These are phyloP conservation scores for Bipolaris oryzae DNA, from an alignment of 2,329 filamentous ascomycete species.

Conservation along the genomic window DNA sequence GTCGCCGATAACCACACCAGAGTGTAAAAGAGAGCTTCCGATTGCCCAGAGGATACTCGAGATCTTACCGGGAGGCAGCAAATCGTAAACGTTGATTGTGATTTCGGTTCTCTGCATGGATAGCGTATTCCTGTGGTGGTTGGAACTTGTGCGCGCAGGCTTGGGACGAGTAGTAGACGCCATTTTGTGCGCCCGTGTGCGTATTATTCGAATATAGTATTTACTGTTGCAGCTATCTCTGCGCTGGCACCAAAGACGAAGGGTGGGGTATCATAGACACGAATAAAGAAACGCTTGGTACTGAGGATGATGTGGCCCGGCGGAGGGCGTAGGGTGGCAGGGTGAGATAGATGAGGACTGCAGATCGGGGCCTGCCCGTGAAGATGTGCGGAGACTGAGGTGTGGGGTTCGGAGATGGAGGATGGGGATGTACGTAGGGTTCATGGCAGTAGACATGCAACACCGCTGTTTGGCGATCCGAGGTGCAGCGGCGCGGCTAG, in stretches of 20 bases:
- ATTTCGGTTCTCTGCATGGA: constrained; percentile 76
- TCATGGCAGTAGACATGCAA: constrained; percentile 2
- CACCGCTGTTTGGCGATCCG: constrained; percentile 5
- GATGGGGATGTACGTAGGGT: constrained; percentile 10
- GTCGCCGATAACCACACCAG: constrained; percentile 79
- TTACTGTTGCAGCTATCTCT: constrained; percentile 9
- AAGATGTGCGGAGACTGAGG: constrained; percentile 17
- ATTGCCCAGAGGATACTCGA: constrained; percentile 79
- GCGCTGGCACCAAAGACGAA: constrained; percentile 11
- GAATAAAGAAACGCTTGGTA: constrained; percentile 10
- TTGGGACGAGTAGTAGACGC: constrained; percentile 41
- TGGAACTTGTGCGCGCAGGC: constrained; percentile 51
- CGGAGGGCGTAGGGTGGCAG: constrained; percentile 9
- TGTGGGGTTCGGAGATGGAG: constrained; percentile 9
- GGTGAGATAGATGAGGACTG: constrained; percentile 12
- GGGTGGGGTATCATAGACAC: constrained; percentile 22
- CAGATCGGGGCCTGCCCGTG: constrained; percentile 28
- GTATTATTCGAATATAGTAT: constrained; percentile 10
- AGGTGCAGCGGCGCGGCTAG: constrained; percentile 11
- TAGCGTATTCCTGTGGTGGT: constrained; percentile 66
- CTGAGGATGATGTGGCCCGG: not conserved
- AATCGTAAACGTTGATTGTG: constrained; percentile 77
- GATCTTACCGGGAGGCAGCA: constrained; percentile 75
- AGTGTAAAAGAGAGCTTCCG: constrained; percentile 79
- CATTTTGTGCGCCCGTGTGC: constrained; percentile 25